These are phyloP conservation scores for Pholiota adiposa DNA, from an alignment of 1,284 basidiomycete species.

Conservation along the genomic window DNA sequence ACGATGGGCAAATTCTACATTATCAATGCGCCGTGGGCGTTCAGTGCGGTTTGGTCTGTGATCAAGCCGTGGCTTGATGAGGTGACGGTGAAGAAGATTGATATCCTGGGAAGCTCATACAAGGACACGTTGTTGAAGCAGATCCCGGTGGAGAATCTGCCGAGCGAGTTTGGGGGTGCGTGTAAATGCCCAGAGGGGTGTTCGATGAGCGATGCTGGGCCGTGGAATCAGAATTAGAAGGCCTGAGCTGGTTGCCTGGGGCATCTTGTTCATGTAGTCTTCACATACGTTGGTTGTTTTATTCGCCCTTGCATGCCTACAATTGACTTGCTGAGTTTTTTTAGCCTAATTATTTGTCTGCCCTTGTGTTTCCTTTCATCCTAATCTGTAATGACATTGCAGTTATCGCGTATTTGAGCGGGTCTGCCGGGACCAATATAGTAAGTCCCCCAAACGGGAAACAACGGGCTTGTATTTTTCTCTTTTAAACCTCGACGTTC, in stretches of 20 bases:
- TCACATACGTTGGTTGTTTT: no score
- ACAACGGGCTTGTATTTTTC: no score
- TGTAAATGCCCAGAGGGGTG: constrained; percentile 86
- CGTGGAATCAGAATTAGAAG: constrained; percentile 68
- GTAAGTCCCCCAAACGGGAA: no score
- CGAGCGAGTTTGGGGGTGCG: constrained; percentile 83
- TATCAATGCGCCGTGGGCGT: constrained; percentile 93
- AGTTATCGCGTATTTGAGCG: no score
- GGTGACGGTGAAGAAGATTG: constrained; percentile 93
- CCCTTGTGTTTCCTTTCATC: no score
- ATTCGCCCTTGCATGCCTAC: no score
- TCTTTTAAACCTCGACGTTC: no score
- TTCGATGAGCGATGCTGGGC: constrained; percentile 88
- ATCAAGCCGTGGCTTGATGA: constrained; percentile 96
- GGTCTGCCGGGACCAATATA: no score
- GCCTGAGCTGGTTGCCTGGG: neutral
- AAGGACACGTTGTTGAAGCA: constrained; percentile 75
- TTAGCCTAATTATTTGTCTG: no score
- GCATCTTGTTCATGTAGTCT: no score
- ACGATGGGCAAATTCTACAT: constrained; percentile 98
- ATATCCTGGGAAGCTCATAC: constrained; percentile 75
- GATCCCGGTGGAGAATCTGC: constrained; percentile 86
- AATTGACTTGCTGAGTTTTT: no score
- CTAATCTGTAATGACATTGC: no score
- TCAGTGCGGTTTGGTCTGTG: constrained; percentile 87